phyloP scores from a whole-genome alignment of 805 yeast genomes.

The Ogataea pini region DNA sequence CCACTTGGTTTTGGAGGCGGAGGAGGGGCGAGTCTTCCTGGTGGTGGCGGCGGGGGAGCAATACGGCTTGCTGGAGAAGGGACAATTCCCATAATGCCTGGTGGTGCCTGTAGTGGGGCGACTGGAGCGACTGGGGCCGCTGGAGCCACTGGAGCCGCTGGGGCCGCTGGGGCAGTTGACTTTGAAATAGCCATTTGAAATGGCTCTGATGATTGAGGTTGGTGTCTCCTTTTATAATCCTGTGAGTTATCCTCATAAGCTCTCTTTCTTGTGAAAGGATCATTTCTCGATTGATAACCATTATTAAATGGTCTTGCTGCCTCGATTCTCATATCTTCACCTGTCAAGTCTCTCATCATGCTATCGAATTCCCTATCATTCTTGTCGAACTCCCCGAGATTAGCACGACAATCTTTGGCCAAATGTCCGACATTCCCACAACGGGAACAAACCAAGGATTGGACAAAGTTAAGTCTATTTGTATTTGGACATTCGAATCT shows the following conservation, averaged over 20 bases:
- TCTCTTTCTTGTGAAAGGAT: background rate
- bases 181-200: too few species aligned
- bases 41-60: conserved; percentile 31
- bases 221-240: background rate
- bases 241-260: background rate
- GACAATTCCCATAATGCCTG: conserved; percentile 20
- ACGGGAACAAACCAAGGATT: conserved; percentile 62
- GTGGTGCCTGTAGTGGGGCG: conserved; percentile 29
- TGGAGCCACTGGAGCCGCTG: conserved; percentile 4
- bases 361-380: conserved; percentile 52
- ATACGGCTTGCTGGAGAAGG: conserved; percentile 27
- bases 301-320: background rate
- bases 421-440: conserved; percentile 88
- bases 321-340: conserved; percentile 22
- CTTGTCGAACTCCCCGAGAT: conserved; percentile 22
- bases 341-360: conserved; percentile 51
- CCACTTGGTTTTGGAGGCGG: conserved; percentile 11
- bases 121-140: conserved; percentile 1
- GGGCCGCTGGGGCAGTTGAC: background rate
- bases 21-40: conserved; percentile 17
- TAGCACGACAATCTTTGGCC: conserved; percentile 77
- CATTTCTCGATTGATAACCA: background rate
- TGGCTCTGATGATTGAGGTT: conserved; percentile 7
- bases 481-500: conserved; percentile 63
- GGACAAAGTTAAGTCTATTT: conserved; percentile 45